Percentiles rank a stretch among this genome's conserved stretches.
These are phyloP conservation scores for Ottelia alismoides DNA, from an alignment of 106 monocot species.

Conservation along the genomic window DNA sequence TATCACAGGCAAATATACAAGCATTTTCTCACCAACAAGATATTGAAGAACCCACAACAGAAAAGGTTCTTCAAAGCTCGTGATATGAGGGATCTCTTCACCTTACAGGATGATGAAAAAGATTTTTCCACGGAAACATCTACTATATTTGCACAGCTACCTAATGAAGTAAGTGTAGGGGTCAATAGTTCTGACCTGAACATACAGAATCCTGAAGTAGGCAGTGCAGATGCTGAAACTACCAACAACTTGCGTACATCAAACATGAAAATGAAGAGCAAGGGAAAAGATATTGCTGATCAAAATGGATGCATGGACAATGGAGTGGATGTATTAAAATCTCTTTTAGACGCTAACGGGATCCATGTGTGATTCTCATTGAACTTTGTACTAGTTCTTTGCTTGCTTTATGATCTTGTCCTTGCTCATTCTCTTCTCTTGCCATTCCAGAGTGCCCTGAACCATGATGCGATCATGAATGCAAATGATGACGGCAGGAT, in stretches of 20 bases:
- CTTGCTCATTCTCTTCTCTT: slow-evolving; percentile 1
- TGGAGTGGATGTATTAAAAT: slow-evolving; percentile 54
- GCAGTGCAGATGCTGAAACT: slow-evolving; percentile 2
- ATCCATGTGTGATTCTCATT: slow-evolving; percentile 50
- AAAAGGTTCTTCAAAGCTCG: slow-evolving; percentile 84
- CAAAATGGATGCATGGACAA: slow-evolving; percentile 19
- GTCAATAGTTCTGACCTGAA: too few species aligned
- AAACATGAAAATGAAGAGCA: too few species aligned
- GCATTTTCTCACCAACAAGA: slow-evolving; percentile 88
- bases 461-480: slow-evolving; percentile 89
- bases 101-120: slow-evolving; percentile 54
- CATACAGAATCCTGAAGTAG: background rate
- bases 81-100: slow-evolving; percentile 89
- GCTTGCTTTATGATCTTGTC: background rate
- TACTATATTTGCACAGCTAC: slow-evolving; percentile 72
- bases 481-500: slow-evolving; percentile 64
- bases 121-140: slow-evolving; percentile 63
- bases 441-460: slow-evolving; percentile 64
- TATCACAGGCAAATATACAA: slow-evolving; percentile 98
- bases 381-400: background rate
- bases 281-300: slow-evolving; percentile 17
- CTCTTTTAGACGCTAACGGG: slow-evolving; percentile 68
- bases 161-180: slow-evolving; percentile 46
- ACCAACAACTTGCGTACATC: too few species aligned
- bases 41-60: slow-evolving; percentile 87